These are phyloP conservation scores for Metschnikowia shivogae DNA, from an alignment of 805 yeast species.

Conservation along the genomic window DNA sequence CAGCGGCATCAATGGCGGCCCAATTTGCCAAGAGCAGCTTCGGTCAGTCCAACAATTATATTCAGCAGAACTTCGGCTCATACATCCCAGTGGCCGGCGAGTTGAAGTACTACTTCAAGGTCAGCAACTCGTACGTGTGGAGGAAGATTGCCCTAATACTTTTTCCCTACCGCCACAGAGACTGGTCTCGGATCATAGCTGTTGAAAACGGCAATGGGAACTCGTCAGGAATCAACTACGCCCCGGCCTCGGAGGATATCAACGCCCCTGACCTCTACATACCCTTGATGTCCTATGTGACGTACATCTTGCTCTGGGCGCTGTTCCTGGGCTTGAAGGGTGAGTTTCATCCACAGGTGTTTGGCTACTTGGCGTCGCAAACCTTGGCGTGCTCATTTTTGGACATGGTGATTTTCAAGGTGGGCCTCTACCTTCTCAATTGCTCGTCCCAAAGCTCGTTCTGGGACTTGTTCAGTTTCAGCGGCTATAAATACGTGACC, in stretches of 20 bases:
- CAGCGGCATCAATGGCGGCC: slow-evolving; percentile 78
- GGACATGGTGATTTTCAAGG: slow-evolving; percentile 71
- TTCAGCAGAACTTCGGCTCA: slow-evolving; percentile 64
- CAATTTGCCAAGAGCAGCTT: slow-evolving; percentile 86
- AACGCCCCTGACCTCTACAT: slow-evolving; percentile 97
- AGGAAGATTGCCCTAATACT: slow-evolving; percentile 67
- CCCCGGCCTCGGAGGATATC: slow-evolving; percentile 78
- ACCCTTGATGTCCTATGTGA: slow-evolving; percentile 88
- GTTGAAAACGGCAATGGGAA: slow-evolving; percentile 18
- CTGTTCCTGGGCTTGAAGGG: slow-evolving; percentile 82
- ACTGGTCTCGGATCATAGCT: slow-evolving; percentile 64
- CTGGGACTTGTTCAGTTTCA: slow-evolving; percentile 82
- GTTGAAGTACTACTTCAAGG: slow-evolving; percentile 84
- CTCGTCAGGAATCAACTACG: slow-evolving; percentile 38
- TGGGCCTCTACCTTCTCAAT: slow-evolving; percentile 77
- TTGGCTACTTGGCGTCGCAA: slow-evolving; percentile 83
- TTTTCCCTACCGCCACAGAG: slow-evolving; percentile 80
- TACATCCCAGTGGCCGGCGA: slow-evolving; percentile 49
- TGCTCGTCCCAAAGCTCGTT: slow-evolving; percentile 57
- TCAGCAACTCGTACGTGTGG: slow-evolving; percentile 81
- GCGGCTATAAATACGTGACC: slow-evolving; percentile 93
- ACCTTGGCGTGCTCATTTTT: slow-evolving; percentile 76
- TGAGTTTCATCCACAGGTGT: slow-evolving; percentile 86
- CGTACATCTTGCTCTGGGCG: slow-evolving; percentile 82
- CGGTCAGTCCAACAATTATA: slow-evolving; percentile 71